Base-by-base conservation (phyloP, 2,329 filamentous ascomycete species). In the Mycosphaerella sp. region DNA sequence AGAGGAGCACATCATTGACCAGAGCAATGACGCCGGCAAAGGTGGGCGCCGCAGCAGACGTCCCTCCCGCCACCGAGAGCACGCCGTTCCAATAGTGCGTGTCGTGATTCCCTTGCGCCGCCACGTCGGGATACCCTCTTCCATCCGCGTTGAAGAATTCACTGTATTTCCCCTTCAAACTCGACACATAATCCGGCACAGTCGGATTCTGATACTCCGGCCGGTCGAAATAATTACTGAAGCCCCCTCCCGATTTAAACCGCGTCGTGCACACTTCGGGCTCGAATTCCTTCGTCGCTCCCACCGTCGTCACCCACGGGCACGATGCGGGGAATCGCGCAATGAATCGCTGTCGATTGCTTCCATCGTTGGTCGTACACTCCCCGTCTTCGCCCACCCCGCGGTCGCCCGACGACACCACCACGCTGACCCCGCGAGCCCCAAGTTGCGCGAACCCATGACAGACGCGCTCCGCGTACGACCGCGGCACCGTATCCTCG, bases 371-470 rank as follows among this genome's bases (percentile, higher is more conserved):
- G 54, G 69, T 71, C 57, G 71, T 68, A 64, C 75, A 78, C 10
- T 69, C 69, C 21, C 69, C 72, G n/a, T 71, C 70, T 3, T 64
- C 56, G 11, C 80, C 80, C 10, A 83, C 76, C 34, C 82, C 82
- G 31, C 69, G 67, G 61, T 89, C 84, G 4, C 86, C 86, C 8
- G 78, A 80, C 12, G 79, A 77, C 59, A 83, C 81, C 31, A 87
- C 70, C n/a, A 86, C 74, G 0, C 80, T 79, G 3, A 84, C 78
- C n/a, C 84, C 85, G 40, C 83, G 80, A 1, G 81, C 78, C n/a
- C 82, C 83, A 32, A 87, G 80, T 61, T 85, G 78, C 42, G 78
- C 81, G 62, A 85, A 83, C 59, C 82, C 74, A 58, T 53, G 45
- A 72, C 84, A 87, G 10, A 84, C 81, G 48, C 78, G 76, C 45